phyloP scores from a whole-genome alignment of 1,139 yeast genomes.

The Scheffersomyces stambukii region DNA sequence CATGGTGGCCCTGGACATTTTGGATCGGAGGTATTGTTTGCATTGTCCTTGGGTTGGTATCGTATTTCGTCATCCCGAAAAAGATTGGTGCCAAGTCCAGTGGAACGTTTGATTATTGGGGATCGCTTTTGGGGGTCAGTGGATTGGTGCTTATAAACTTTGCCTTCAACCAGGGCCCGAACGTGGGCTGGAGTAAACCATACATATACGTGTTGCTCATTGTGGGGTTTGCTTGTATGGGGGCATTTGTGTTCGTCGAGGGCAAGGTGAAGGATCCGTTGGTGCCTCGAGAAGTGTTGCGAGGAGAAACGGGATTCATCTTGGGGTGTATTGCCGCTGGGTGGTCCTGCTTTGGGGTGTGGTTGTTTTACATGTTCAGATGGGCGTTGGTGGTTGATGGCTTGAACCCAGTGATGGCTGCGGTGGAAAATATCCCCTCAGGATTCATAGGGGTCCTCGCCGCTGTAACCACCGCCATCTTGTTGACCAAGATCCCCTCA shows the following conservation, averaged over 20 bases:
- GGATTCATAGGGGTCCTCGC: constrained; percentile 42
- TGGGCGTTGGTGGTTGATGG: constrained; percentile 29
- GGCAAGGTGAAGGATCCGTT: constrained; percentile 36
- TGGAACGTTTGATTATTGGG: constrained; percentile 42
- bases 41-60: constrained; percentile 21
- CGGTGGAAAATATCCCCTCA: constrained; percentile 39
- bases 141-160: constrained; percentile 51
- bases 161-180: constrained; percentile 63
- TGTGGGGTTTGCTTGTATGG: constrained; percentile 38
- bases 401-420: constrained; percentile 28
- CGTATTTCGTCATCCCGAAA: constrained; percentile 42
- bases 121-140: constrained; percentile 42
- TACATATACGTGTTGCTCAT: constrained; percentile 50
- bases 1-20: constrained; percentile 58
- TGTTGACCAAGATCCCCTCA: constrained; percentile 36
- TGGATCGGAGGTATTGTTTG: constrained; percentile 44
- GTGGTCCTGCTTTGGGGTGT: constrained; percentile 60
- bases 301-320: constrained; percentile 41
- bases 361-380: constrained; percentile 46
- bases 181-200: constrained; percentile 50
- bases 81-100: constrained; percentile 20
- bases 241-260: constrained; percentile 34
- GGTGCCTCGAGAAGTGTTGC: constrained; percentile 40
- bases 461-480: constrained; percentile 37
- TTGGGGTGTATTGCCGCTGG: constrained; percentile 51